Conservation (phyloP, 2,329 filamentous ascomycete species). For the Ilyonectria sp. region DNA sequence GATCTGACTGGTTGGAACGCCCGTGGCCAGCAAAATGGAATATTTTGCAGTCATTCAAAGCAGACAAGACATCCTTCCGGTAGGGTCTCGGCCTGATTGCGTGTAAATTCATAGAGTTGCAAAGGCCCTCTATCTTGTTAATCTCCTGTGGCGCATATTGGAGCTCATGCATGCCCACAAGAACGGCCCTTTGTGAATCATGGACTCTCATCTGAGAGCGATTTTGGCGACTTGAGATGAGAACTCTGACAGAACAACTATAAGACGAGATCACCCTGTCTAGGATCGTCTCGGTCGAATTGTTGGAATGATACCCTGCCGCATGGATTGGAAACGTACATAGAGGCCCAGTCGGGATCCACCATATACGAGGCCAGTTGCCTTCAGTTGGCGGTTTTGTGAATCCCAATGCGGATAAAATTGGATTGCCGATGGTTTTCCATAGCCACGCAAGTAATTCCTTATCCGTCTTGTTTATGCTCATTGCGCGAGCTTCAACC, state of each 20-base stretch:
- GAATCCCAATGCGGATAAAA: conserved; percentile 47
- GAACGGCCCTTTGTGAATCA: not conserved
- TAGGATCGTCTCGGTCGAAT: conserved; percentile 45
- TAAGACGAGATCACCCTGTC: conserved; percentile 58
- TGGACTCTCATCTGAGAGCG: not conserved
- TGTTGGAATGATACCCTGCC: conserved; percentile 49
- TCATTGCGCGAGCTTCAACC: too few relatives aligned
- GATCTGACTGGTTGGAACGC: not conserved
- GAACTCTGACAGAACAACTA: conserved; percentile 50
- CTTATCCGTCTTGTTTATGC: too few relatives aligned
- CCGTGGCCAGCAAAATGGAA: conserved; percentile 45
- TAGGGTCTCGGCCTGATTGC: conserved; percentile 7
- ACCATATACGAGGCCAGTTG: conserved; percentile 52
- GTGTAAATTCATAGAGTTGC: not conserved
- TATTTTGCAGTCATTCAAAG: conserved; percentile 49
- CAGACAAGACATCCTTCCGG: conserved; percentile 43
- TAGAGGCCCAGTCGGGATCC: conserved; percentile 52
- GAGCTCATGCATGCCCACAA: not conserved
- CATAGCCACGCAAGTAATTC: conserved; percentile 51
- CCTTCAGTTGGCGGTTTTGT: conserved; percentile 23
- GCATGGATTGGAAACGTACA: conserved; percentile 52
- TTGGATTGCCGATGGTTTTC: conserved; percentile 44
- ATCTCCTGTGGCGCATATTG: not conserved
- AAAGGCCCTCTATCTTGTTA: not conserved
- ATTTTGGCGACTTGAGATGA: conserved; percentile 43